Evolutionary conservation across 1,284 basidiomycete species (phyloP).

Genomic region (Abortiporus biennis): DNA sequence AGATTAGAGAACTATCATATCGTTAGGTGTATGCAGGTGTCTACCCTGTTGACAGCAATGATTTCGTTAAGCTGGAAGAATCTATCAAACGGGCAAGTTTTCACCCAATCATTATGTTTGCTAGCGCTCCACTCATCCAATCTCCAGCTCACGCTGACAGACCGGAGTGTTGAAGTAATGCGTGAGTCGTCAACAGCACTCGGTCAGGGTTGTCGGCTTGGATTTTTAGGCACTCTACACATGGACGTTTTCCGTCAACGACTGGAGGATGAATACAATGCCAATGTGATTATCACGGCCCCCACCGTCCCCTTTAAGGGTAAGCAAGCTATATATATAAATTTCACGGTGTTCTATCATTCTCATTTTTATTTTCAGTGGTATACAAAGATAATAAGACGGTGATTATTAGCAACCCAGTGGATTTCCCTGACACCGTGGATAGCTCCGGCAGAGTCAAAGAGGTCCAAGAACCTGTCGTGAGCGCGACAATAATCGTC

Average conservation of each 20-base stretch:
- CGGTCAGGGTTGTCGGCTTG: slow-evolving; percentile 92
- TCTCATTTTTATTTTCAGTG: slow-evolving; percentile 37
- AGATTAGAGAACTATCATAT: neutral
- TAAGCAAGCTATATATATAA: slow-evolving; percentile 26
- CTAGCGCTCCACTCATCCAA: slow-evolving; percentile 10
- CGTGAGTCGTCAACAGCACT: slow-evolving; percentile 91
- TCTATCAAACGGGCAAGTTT: slow-evolving; percentile 80
- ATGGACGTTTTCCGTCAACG: slow-evolving; percentile 97
- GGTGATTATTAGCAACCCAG: slow-evolving; percentile 81
- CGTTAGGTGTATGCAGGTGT: slow-evolving; percentile 89
- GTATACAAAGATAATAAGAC: slow-evolving; percentile 68
- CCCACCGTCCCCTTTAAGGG: slow-evolving; percentile 92
- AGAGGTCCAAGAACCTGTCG: slow-evolving; percentile 84
- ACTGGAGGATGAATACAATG: slow-evolving; percentile 94
- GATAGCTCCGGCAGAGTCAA: slow-evolving; percentile 61
- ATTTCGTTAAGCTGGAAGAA: slow-evolving; percentile 94
- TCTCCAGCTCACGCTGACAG: slow-evolving; percentile 73
- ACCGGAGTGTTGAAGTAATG: slow-evolving; percentile 88
- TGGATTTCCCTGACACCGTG: slow-evolving; percentile 82
- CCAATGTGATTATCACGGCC: slow-evolving; percentile 85
- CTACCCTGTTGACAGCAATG: slow-evolving; percentile 88
- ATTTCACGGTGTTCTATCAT: slow-evolving; percentile 4
- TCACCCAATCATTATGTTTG: slow-evolving; percentile 2
- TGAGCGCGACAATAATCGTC: slow-evolving; percentile 89
- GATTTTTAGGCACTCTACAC: slow-evolving; percentile 94